Conservation (phyloP, 1,139 yeast genomes). For the Lodderomyces margitis region DNA sequence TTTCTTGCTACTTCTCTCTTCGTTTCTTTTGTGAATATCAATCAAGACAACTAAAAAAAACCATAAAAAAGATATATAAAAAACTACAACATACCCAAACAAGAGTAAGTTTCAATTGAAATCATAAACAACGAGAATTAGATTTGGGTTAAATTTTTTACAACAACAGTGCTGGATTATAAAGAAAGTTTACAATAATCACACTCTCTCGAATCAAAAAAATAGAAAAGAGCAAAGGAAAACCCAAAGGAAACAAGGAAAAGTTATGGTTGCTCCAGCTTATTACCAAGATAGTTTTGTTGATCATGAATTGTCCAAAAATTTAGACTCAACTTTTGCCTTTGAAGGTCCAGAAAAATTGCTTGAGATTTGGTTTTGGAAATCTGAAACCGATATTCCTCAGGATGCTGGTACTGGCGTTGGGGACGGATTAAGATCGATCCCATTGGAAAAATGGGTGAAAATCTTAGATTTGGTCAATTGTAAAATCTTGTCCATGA, state of each 20-base stretch:
- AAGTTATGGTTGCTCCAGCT: conserved; percentile 44
- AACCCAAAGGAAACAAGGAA: not conserved
- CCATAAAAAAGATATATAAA: conserved; percentile 2
- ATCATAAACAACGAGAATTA: conserved; percentile 20
- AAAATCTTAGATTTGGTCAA: conserved; percentile 74
- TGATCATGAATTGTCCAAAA: conserved; percentile 76
- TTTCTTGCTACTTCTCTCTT: conserved; percentile 53
- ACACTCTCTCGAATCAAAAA: too few relatives aligned
- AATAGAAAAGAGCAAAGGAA: not conserved
- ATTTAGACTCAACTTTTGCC: conserved; percentile 83
- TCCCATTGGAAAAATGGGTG: conserved; percentile 70
- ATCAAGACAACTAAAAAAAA: conserved; percentile 2
- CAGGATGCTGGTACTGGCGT: conserved; percentile 24
- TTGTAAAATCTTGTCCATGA: conserved; percentile 84
- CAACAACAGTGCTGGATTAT: conserved; percentile 1
- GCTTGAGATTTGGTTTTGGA: conserved; percentile 84
- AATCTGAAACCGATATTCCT: conserved; percentile 39
- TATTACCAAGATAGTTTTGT: conserved; percentile 52
- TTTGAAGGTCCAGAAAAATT: conserved; percentile 98
- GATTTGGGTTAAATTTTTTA: too few relatives aligned
- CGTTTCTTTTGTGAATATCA: conserved; percentile 32
- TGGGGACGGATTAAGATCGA: conserved; percentile 55
- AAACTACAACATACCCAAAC: conserved; percentile 17
- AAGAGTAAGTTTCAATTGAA: conserved; percentile 49
- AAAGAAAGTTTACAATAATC: too few relatives aligned